Conservation (phyloP, 1,284 basidiomycete genomes). For the Entoloma clypeatum region DNA sequence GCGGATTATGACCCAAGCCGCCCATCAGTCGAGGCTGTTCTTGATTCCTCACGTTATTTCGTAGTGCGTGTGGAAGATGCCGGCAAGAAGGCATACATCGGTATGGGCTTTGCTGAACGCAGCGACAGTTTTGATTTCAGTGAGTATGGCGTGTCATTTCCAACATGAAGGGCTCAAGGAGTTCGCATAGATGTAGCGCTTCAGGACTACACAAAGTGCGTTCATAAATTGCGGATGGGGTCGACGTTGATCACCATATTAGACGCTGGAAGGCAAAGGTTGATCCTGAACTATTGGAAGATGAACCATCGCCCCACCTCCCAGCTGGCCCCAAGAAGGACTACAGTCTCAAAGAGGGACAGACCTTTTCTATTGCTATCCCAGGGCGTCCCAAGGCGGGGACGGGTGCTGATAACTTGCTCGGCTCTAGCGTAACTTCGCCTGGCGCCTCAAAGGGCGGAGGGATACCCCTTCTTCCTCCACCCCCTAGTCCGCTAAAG, state of each 20-base stretch:
- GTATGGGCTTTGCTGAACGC: constrained; percentile 90
- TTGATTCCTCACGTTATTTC: constrained; percentile 96
- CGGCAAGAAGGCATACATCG: constrained; percentile 87
- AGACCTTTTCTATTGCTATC: constrained; percentile 91
- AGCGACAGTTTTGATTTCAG: constrained; percentile 94
- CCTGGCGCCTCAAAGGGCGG: constrained; percentile 29
- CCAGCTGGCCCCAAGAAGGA: constrained; percentile 87
- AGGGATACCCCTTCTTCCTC: constrained; percentile 66
- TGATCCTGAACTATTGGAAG: constrained; percentile 48
- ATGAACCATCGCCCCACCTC: constrained; percentile 51
- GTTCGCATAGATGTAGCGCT: constrained; percentile 76
- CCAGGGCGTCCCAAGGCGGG: constrained; percentile 61
- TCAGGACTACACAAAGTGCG: constrained; percentile 91
- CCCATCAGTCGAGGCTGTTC: constrained; percentile 88
- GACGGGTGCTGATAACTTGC: constrained; percentile 30
- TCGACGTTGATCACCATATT: constrained; percentile 5
- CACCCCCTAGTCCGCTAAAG: constrained; percentile 55
- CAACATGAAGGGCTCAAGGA: constrained; percentile 4
- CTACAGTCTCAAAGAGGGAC: constrained; percentile 93
- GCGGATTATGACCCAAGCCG: constrained; percentile 82
- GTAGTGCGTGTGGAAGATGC: constrained; percentile 88
- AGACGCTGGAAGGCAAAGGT: constrained; percentile 62
- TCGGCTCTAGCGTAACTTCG: constrained; percentile 28
- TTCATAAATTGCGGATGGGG: constrained; percentile 8
- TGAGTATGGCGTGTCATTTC: constrained; percentile 36